These are phyloP conservation scores for Pseudonitzschia pungens DNA, from an alignment of 108 stramenopile species.

Conservation along the genomic window DNA sequence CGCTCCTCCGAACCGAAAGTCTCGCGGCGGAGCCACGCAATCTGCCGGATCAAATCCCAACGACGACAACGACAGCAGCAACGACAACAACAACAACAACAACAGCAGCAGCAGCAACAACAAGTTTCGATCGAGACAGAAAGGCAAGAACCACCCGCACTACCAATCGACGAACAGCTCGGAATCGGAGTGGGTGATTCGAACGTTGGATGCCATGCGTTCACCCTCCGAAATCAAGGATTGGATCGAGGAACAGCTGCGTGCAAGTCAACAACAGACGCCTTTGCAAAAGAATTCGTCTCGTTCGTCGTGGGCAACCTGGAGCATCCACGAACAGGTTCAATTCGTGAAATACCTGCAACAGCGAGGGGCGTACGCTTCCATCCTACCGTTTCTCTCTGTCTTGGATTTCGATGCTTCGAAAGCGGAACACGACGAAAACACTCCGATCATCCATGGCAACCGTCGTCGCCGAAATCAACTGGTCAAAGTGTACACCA, in stretches of 20 bases:
- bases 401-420: background rate
- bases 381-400: constrained; percentile 30
- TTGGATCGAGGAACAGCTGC: constrained; percentile 2
- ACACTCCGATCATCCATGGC: too few relatives aligned
- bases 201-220: background rate
- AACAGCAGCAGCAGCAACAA: background rate
- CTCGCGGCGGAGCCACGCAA: background rate
- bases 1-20: background rate
- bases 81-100: background rate
- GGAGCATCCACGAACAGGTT: constrained; percentile 20
- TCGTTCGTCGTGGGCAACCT: background rate
- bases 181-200: background rate
- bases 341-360: constrained; percentile 28
- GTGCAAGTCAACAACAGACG: background rate
- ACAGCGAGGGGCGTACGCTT: constrained; percentile 16
- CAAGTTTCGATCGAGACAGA: background rate
- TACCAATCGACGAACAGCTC: background rate
- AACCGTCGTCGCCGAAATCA: too few relatives aligned
- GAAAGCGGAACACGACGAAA: background rate
- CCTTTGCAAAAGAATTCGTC: background rate
- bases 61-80: background rate
- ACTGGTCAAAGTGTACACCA: constrained; percentile 28
- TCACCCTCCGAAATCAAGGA: constrained; percentile 3
- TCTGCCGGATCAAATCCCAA: background rate
- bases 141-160: background rate